phyloP scores from a whole-genome alignment of 306 rosid genomes.

The Lablab purpureus region DNA sequence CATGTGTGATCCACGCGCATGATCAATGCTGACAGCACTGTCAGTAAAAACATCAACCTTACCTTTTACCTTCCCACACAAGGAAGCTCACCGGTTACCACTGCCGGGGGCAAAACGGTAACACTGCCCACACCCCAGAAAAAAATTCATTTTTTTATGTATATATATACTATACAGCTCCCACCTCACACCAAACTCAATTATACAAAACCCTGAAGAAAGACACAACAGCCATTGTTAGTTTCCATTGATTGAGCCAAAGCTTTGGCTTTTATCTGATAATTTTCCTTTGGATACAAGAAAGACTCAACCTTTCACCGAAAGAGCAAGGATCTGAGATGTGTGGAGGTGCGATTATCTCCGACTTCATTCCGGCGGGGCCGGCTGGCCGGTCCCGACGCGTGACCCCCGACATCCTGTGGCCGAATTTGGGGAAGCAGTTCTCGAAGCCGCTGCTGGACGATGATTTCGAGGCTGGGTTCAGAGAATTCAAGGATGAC shows the following conservation, averaged over 20 bases:
- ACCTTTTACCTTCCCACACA: background rate
- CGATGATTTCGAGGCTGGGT: conserved; percentile 90
- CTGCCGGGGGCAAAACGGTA: conserved; percentile 54
- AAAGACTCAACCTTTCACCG: conserved; percentile 27
- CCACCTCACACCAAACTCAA: conserved; percentile 36
- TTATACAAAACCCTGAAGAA: conserved; percentile 31
- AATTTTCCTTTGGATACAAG: conserved; percentile 30
- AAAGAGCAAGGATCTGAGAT: conserved; percentile 46
- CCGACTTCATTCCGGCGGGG: conserved; percentile 76
- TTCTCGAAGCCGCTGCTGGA: conserved; percentile 58
- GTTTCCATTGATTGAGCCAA: conserved; percentile 21
- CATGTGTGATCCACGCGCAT: background rate
- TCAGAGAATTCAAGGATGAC: conserved; percentile 84
- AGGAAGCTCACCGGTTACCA: background rate
- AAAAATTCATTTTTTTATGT: background rate
- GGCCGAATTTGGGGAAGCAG: conserved; percentile 73
- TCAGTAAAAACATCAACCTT: conserved; percentile 5
- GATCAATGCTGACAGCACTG: background rate
- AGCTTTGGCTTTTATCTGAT: background rate
- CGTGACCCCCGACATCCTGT: conserved; percentile 68
- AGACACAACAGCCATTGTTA: background rate
- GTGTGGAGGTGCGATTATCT: conserved; percentile 99
- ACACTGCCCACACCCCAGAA: background rate
- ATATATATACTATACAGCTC: conserved; percentile 7
- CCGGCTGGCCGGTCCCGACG: conserved; percentile 45